Conservation (phyloP, 2,329 filamentous ascomycete species). For the Monosporascus sp. region DNA sequence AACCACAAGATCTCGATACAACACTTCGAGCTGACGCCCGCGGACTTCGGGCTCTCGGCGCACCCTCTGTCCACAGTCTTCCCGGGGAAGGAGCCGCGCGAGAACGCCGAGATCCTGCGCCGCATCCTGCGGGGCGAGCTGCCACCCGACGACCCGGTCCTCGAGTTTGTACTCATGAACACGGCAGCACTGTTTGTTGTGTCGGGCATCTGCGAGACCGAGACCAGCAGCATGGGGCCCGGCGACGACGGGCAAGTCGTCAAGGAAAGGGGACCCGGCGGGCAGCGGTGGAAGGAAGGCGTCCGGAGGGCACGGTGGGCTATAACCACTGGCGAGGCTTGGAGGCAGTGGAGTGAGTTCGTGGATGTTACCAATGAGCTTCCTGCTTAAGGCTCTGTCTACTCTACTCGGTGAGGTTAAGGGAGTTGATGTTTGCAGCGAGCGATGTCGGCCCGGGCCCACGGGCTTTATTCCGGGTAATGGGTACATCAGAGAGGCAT, state of each 20-base stretch:
- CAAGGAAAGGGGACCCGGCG: slow-evolving; percentile 76
- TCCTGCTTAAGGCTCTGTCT: slow-evolving; percentile 4
- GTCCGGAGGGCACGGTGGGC: slow-evolving; percentile 83
- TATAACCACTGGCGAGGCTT: slow-evolving; percentile 79
- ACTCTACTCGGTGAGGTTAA: too few relatives aligned
- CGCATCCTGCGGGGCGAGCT: slow-evolving; percentile 71
- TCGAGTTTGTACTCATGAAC: slow-evolving; percentile 94
- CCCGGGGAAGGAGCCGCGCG: slow-evolving; percentile 75
- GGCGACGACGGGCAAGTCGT: slow-evolving; percentile 79
- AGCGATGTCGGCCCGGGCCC: too few relatives aligned
- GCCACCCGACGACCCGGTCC: slow-evolving; percentile 70
- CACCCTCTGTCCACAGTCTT: slow-evolving; percentile 76
- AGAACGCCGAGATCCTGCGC: slow-evolving; percentile 82
- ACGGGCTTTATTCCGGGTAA: too few relatives aligned
- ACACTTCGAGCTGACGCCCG: slow-evolving; percentile 71
- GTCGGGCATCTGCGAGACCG: slow-evolving; percentile 79
- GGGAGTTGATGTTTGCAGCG: not conserved
- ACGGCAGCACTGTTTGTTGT: slow-evolving; percentile 82
- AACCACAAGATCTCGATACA: slow-evolving; percentile 54
- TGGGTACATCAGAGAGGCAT: too few relatives aligned
- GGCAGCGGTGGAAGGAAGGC: slow-evolving; percentile 91
- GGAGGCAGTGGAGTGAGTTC: slow-evolving; percentile 76
- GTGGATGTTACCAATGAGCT: slow-evolving; percentile 71
- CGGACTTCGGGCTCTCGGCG: slow-evolving; percentile 77
- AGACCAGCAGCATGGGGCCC: slow-evolving; percentile 71